Base-by-base conservation (phyloP, 2,329 filamentous ascomycete genomes). In the Aspergillus hiratsukae region DNA sequence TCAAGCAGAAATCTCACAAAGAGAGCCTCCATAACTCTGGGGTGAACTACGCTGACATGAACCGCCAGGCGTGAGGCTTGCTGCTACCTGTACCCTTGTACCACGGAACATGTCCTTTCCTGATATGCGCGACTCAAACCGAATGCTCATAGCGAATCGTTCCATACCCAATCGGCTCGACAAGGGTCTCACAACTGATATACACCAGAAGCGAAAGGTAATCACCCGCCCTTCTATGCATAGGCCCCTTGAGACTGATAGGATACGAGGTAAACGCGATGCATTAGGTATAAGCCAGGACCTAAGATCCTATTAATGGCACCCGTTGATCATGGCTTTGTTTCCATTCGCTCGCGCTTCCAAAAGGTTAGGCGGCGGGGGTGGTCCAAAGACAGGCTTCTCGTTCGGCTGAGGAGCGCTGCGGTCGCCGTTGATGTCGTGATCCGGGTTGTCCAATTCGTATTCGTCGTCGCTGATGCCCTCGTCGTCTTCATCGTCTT, bases 401-500 rank as follows among this genome's bases (percentile, higher is more conserved):
- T 72, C 70, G 49, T 69, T 66, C 55, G 68, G 65, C 46, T 69
- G 64, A 11, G 66, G 56, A 43, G 66, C 58, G 45, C 58, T 55
- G 46, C 63, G 62, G 54, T 65, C 60, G n/a, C 65, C 67, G 49
- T 66, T 64, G 51, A 67, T 58, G 29, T 64, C 61, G 31, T 57
- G 63, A 23, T 67, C 66, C 31, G 64, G 57, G 29, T 60, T 75
- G 60, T 69, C 79, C 61, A 72, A 69, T 68, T 73, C 77, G 66
- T 84, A 75, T 31, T 77, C 84, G 53, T 80, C 80, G 58, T 83
- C 84, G 59, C 83, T 85, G 48, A 83, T 82, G 7, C 80, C 84
- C 48, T 84, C 82, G 28, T 83, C 81, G 49, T 87, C 83, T 57
- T 85, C 84, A 66, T 88, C 85, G 65, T 86, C 83, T 64, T 88